Base-by-base conservation (phyloP, 805 yeast genomes). In the Pichia manshurica region DNA sequence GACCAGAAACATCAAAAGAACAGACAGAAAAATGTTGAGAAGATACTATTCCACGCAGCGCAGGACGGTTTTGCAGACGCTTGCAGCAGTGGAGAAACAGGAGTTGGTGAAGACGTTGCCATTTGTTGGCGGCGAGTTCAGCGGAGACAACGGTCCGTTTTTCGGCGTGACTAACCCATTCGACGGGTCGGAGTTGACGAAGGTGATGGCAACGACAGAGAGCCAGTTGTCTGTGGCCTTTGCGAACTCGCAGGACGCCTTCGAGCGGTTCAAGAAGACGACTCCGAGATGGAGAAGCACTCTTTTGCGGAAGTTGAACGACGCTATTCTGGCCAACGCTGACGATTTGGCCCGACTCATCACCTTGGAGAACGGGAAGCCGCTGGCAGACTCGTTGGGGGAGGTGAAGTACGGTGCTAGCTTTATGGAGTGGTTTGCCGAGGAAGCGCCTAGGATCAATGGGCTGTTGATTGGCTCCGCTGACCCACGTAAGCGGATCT, bases 401-500 rank as follows among this genome's bases (percentile, higher is more conserved):
- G 95, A 86, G 60, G 74, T 85, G 19, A 59, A 58, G 36, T 80
- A 81, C 55, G 81, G 87, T 8, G 86, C 88, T 1, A 75, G 84
- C 10, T 89, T 84, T 63, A 81, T 87, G 61, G 87, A 87, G 61
- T 90, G 96, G 96, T 89, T 79, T 62, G 74, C 91, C 25, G 90
- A 83, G 59, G 86, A 81, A 55, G 90, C 91, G 2, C 83, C 87
- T n/a, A 73, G 89, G 49, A 62, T 75, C 17, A 68, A 77, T 48
- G 93, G 91, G 6, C 81, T 78, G 51, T 63, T 75, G 6, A 77
- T 84, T 47, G 74, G 75, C n/a, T 77, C 87, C 2, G 68, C 72
- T 40, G 68, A 65, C 47, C 63, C 77, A 1, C 52, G 62, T 21
- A 71, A 68, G 56, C 69, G 81, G 46, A 79, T 84, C 47, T 55